Conservation (phyloP, 768 basidiomycete species). For the Mycena leptocephala region DNA sequence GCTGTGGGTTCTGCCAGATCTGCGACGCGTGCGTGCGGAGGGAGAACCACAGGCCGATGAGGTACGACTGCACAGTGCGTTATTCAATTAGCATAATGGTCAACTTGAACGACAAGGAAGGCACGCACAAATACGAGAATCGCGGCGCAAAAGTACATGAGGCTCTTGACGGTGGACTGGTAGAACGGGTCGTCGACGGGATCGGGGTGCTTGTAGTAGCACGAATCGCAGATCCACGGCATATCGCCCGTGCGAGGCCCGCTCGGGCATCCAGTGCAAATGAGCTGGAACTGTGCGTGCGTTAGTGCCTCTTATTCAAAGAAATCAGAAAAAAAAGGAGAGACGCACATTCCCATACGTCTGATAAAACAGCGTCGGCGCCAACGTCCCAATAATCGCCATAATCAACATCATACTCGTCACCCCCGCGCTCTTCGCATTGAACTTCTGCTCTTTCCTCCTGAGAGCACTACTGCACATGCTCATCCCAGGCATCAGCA, state of each 20-base stretch:
- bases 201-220: slow-evolving; percentile 95
- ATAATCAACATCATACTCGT: slow-evolving; percentile 99
- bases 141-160: slow-evolving; percentile 97
- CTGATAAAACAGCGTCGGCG: slow-evolving; percentile 98
- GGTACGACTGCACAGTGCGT: slow-evolving; percentile 80
- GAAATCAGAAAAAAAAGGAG: not conserved
- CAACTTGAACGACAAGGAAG: not conserved
- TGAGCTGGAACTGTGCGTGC: slow-evolving; percentile 82
- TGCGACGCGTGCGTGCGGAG: slow-evolving; percentile 97
- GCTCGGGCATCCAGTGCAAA: slow-evolving; percentile 86
- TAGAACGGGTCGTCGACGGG: slow-evolving; percentile 97
- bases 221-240: slow-evolving; percentile 92
- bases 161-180: slow-evolving; percentile 92
- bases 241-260: slow-evolving; percentile 55
- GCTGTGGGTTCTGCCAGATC: slow-evolving; percentile 99
- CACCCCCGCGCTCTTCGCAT: slow-evolving; percentile 98
- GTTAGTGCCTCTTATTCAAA: not conserved
- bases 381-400: slow-evolving; percentile 97
- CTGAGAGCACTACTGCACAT: slow-evolving; percentile 94
- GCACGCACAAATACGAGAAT: slow-evolving; percentile 89
- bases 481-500: slow-evolving; percentile 96
- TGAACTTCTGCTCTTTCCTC: slow-evolving; percentile 97
- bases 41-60: slow-evolving; percentile 98
- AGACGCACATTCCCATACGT: slow-evolving; percentile 94
- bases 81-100: slow-evolving; percentile 12